phyloP scores from a whole-genome alignment of 148 eudicot genomes.

The Polygonum maritimum region DNA sequence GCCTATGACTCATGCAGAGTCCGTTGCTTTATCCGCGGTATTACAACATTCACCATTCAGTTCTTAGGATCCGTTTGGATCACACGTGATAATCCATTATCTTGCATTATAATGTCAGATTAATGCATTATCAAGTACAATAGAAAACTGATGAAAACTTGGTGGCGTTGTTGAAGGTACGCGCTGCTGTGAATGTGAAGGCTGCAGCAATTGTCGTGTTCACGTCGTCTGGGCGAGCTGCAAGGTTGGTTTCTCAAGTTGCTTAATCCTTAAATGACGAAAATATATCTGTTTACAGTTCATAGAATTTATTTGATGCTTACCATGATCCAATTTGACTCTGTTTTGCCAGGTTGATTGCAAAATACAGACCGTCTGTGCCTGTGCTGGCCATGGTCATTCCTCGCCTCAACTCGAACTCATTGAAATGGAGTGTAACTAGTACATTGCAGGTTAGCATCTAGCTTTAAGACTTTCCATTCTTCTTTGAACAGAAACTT shows the following conservation, averaged over 20 bases:
- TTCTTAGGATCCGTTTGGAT: too few species aligned
- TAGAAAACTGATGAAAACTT: background rate
- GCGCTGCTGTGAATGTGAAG: constrained; percentile 36
- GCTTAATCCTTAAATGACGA: background rate
- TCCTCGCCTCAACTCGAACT: constrained; percentile 39
- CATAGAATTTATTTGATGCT: too few species aligned
- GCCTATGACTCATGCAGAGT: constrained; percentile 47
- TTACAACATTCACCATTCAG: constrained; percentile 26
- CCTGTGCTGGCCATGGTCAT: constrained; percentile 47
- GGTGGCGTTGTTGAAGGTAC: constrained; percentile 27
- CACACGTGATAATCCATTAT: too few species aligned
- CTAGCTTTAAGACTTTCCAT: background rate
- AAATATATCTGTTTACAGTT: background rate
- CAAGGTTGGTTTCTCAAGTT: constrained; percentile 23
- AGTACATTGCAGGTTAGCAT: constrained; percentile 43
- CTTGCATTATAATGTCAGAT: too few species aligned
- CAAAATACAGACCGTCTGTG: constrained; percentile 51
- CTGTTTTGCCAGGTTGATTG: constrained; percentile 34
- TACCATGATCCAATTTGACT: background rate
- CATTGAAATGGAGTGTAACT: constrained; percentile 45
- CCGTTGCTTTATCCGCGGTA: constrained; percentile 71
- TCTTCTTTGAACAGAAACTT: background rate
- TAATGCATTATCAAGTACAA: background rate
- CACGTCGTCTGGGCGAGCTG: constrained; percentile 54
- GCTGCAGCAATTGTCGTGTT: constrained; percentile 53